Base-by-base conservation (phyloP, 257 asterid species). In the Lycium ferocissimum region DNA sequence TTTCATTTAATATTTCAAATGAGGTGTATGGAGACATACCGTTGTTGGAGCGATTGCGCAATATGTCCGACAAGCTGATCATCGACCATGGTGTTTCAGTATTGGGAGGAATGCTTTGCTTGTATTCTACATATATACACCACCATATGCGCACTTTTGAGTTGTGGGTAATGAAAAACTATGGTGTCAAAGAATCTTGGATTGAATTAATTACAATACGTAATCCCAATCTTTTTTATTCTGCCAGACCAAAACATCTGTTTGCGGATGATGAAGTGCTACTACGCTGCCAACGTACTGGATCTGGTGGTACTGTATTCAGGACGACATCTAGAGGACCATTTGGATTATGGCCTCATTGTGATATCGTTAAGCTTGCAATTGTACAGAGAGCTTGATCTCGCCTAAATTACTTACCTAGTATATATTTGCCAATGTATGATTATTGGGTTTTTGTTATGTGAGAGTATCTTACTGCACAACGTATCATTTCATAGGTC, bases 151-250 rank as follows among this genome's bases (percentile, higher is more conserved):
- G 40, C 9, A 9, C 7, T 20, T 15, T 81, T 59, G 26, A 81
- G 43, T 51, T 81, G 47, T 8, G 33, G 33, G 33, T 26, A 26
- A 26, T 26, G 33, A 26, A 26, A 26, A 1, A 26, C 33, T 26
- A 26, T 83, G 85, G 79, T n/a, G 38, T 66, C 13, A 5, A 53
- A 9, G 49, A 66, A 62, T 83, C 67, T 9, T 83, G 85, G 85
- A 83, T 9, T 72, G 9, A 33, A 47, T 69, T 67, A 26, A 15
- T 83, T 37, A 7, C 5, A 1, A 9, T 63, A 63, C 38, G 0
- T 20, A 38, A 20, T 3, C 20, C 8, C 20, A 4, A 9, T 22
- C 38, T 63, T 63, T 62, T 22, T 62, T 10, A 62, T 63, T 22
- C 70, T 0, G 17, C 8, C 17, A 22, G 15, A 63, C 70, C 56